phyloP scores from a whole-genome alignment of 441 rosid genomes.

The Gossypium gossypioides region DNA sequence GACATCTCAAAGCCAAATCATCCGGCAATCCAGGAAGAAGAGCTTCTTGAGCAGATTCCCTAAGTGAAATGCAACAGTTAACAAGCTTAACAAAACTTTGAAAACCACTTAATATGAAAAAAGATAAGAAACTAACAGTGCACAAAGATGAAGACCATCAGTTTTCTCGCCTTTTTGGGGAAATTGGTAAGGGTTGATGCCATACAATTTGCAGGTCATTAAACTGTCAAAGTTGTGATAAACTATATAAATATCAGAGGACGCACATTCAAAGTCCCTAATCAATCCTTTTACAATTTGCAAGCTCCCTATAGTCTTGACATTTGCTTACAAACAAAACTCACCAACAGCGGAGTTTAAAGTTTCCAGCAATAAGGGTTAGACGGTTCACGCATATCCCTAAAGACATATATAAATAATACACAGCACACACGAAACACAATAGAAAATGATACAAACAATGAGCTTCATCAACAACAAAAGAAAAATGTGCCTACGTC shows the following conservation, averaged over 20 bases:
- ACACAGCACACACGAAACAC: not conserved
- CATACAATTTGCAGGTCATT: not conserved
- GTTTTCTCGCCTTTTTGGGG: not conserved
- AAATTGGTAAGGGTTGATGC: not conserved
- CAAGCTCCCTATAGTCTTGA: not conserved
- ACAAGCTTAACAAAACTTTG: not conserved
- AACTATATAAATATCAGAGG: not conserved
- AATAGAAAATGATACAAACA: not conserved
- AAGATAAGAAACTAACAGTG: not conserved
- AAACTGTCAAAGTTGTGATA: not conserved
- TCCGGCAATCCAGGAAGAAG: slow-evolving; percentile 68
- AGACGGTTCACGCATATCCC: not conserved
- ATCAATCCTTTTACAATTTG: not conserved
- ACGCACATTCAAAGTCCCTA: not conserved
- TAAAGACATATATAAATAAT: not conserved
- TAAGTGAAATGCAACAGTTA: slow-evolving; percentile 13
- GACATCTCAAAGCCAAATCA: slow-evolving; percentile 61
- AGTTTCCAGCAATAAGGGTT: not conserved
- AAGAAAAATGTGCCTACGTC: not conserved
- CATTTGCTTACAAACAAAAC: not conserved
- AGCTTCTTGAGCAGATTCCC: slow-evolving; percentile 44
- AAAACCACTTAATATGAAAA: not conserved
- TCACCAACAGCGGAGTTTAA: not conserved
- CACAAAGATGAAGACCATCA: not conserved
- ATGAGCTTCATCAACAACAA: not conserved